Evolutionary conservation across 2,329 filamentous ascomycete species (phyloP).

Genomic region (Fusarium sp.): DNA sequence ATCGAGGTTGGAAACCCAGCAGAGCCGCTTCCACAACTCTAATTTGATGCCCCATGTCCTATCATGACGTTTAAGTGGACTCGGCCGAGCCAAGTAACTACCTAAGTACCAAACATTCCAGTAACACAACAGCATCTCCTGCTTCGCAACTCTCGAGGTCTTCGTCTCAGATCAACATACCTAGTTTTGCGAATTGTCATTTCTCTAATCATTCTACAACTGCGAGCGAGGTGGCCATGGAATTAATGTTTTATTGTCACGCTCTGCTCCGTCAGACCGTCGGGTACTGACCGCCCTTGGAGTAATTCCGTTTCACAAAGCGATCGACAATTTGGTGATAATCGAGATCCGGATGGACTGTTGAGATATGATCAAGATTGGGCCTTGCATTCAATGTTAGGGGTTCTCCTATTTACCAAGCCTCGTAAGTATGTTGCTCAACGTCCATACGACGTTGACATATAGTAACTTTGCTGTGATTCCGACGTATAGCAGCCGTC

Average conservation of each 20-base stretch:
- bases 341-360: conserved; percentile 24
- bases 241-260: background rate
- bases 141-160: background rate
- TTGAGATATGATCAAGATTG: conserved; percentile 26
- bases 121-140: background rate
- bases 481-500: conserved; percentile 15
- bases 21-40: conserved; percentile 30
- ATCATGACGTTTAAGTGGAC: conserved; percentile 28
- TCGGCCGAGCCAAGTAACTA: conserved; percentile 17
- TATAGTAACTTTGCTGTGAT: conserved; percentile 9
- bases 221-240: background rate
- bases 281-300: background rate
- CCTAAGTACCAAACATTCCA: background rate
- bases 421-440: background rate
- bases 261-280: background rate
- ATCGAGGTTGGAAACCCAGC: background rate
- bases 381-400: conserved; percentile 1
- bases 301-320: conserved; percentile 4
- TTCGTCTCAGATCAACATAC: background rate
- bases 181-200: background rate
- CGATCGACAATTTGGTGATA: conserved; percentile 19
- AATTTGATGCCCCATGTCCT: conserved; percentile 26
- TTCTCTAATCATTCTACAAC: background rate
- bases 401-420: conserved; percentile 15
- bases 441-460: conserved; percentile 1